Evolutionary conservation across 768 basidiomycete species (phyloP).

Genomic region (Sporobolomyces roseus): DNA sequence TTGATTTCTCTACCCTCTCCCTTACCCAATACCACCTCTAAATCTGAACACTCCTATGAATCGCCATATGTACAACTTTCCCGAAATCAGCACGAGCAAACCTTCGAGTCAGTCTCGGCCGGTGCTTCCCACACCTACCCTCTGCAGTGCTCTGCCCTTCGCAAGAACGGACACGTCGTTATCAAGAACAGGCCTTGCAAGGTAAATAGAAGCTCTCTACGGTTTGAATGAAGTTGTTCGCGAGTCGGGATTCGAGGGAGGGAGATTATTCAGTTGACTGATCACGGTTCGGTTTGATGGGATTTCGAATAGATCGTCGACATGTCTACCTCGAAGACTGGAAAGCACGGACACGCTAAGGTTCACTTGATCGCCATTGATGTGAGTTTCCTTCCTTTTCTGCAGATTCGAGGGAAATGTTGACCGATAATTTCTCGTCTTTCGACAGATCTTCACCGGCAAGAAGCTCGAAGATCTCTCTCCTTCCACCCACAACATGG

Average conservation of each 20-base stretch:
- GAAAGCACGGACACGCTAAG: conserved; percentile 99
- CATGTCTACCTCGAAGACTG: conserved; percentile 99
- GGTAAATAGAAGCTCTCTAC: no score
- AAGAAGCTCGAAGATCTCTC: conserved; percentile 87
- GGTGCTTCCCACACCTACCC: conserved; percentile 47
- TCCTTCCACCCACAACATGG: conserved; percentile 99
- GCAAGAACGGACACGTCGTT: conserved; percentile 66
- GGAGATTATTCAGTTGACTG: background rate
- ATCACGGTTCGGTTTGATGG: background rate
- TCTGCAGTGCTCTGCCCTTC: conserved; percentile 84
- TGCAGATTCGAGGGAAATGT: no score
- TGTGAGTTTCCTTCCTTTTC: conserved; percentile 59
- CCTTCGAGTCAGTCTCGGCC: conserved; percentile 47
- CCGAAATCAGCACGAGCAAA: conserved; percentile 39
- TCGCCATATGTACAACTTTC: background rate
- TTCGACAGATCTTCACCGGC: conserved; percentile 98
- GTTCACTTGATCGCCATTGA: conserved; percentile 96
- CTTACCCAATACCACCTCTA: background rate
- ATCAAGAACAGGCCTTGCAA: conserved; percentile 99
- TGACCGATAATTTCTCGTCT: no score
- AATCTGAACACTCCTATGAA: background rate
- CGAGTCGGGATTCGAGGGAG: no score
- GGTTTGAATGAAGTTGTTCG: no score
- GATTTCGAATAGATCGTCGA: conserved; percentile 63
- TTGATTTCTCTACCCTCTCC: background rate